A percentile compares a stretch with the other conserved stretches of the same genome.
Evolutionary conservation across 129 eudicot species (phyloP).

Genomic region (Centella asiatica): DNA sequence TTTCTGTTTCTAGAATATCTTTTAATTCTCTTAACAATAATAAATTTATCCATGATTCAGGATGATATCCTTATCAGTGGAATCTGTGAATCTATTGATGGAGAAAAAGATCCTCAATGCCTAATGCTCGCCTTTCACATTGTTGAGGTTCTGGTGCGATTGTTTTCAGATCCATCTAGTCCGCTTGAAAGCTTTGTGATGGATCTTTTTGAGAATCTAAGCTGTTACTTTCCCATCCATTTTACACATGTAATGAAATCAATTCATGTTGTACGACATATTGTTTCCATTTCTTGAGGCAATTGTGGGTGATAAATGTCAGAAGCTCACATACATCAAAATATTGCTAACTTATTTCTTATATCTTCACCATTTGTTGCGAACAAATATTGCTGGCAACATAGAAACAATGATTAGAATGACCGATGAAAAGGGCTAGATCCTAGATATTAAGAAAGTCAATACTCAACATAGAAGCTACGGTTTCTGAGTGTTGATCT

Average conservation of each 20-base stretch:
- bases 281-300: too few species aligned
- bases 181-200: slow-evolving; percentile 59
- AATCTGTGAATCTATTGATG: slow-evolving; percentile 86
- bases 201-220: slow-evolving; percentile 73
- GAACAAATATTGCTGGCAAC: too few species aligned
- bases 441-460: too few species aligned
- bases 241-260: slow-evolving; percentile 66
- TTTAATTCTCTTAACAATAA: background rate
- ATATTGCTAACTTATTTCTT: too few species aligned
- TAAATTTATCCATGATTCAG: slow-evolving; percentile 26
- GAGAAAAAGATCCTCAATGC: slow-evolving; percentile 89
- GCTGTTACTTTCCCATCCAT: slow-evolving; percentile 85
- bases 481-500: too few species aligned
- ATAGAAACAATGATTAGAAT: too few species aligned
- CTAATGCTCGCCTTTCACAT: slow-evolving; percentile 59
- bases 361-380: too few species aligned
- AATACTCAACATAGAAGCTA: too few species aligned
- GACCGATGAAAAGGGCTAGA: too few species aligned
- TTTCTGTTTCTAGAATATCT: background rate
- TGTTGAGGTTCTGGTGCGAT: slow-evolving; percentile 46
- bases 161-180: slow-evolving; percentile 63
- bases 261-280: background rate
- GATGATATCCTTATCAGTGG: slow-evolving; percentile 64
- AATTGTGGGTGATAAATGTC: too few species aligned
- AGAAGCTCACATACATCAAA: too few species aligned